These are phyloP conservation scores for Osmanthus fragrans DNA, from an alignment of 257 asterid species.

Conservation along the genomic window DNA sequence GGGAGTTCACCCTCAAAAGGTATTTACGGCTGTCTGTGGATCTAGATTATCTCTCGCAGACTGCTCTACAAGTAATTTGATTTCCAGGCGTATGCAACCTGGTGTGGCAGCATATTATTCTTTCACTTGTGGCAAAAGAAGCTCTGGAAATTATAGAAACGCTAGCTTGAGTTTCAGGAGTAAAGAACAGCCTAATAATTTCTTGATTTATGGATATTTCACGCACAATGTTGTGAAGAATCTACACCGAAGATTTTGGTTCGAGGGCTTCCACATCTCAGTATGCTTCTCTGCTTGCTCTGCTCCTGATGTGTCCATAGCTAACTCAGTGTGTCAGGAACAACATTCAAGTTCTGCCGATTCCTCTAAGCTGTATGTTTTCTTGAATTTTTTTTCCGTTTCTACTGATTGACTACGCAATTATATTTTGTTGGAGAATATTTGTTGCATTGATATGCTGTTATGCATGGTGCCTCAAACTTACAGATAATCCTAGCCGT, in stretches of 20 bases:
- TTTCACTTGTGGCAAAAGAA: conserved; percentile 38
- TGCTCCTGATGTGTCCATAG: conserved; percentile 63
- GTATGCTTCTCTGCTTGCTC: conserved; percentile 58
- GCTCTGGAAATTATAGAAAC: conserved; percentile 41
- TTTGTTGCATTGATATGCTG: background rate
- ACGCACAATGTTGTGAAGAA: conserved; percentile 50
- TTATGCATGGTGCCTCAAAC: background rate
- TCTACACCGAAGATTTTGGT: conserved; percentile 48
- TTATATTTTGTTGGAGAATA: background rate
- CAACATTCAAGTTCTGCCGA: conserved; percentile 45
- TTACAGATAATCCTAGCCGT: background rate
- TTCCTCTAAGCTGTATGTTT: conserved; percentile 64
- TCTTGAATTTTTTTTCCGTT: conserved; percentile 16
- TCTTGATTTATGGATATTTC: conserved; percentile 62
- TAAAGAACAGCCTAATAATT: conserved; percentile 62
- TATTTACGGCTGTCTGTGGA: conserved; percentile 59
- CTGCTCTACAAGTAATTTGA: conserved; percentile 34
- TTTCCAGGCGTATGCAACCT: conserved; percentile 33
- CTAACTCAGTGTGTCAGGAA: conserved; percentile 47
- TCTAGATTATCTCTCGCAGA: conserved; percentile 38
- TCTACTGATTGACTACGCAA: background rate
- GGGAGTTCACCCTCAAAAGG: conserved; percentile 29
- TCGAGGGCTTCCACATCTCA: conserved; percentile 45
- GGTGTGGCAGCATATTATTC: conserved; percentile 42
- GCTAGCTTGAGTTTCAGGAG: conserved; percentile 63